These are phyloP conservation scores for Fraxinus latifolia DNA, from an alignment of 305 asterid genomes.

Conservation along the genomic window DNA sequence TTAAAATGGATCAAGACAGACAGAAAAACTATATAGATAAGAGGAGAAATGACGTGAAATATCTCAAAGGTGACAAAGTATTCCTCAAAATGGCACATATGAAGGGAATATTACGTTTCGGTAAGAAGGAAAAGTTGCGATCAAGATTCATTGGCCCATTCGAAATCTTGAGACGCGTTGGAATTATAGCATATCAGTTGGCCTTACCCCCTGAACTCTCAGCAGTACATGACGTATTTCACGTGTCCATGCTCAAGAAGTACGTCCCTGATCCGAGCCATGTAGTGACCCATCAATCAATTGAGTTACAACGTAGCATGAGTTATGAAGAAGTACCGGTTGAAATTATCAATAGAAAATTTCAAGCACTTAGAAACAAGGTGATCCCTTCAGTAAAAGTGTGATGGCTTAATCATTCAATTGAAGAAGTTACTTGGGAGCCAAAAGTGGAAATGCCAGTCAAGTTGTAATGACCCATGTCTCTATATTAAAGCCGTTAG, in stretches of 20 bases:
- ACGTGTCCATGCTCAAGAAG: neutral
- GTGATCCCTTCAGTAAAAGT: neutral
- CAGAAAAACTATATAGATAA: too few species aligned
- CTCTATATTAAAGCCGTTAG: neutral
- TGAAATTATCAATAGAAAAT: neutral
- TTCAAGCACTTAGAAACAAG: neutral
- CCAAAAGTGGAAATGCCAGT: too few species aligned
- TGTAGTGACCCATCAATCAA: neutral
- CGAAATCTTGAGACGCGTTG: neutral
- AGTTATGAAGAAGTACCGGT: neutral
- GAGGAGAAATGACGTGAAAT: neutral
- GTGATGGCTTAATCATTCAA: neutral
- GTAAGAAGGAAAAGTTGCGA: neutral
- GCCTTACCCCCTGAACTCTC: neutral
- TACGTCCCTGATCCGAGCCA: neutral
- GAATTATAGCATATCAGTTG: neutral
- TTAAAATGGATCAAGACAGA: too few species aligned
- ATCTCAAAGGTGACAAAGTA: neutral
- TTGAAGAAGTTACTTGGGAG: neutral
- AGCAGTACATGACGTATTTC: neutral
- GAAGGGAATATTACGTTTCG: neutral
- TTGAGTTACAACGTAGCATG: neutral
- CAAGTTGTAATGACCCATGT: neutral
- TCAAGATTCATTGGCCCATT: neutral
- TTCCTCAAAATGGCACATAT: neutral